Percentiles rank a stretch among this genome's conserved stretches.
Conservation (phyloP, 352 stramenopile genomes). For the Phytopythium delawarense region DNA sequence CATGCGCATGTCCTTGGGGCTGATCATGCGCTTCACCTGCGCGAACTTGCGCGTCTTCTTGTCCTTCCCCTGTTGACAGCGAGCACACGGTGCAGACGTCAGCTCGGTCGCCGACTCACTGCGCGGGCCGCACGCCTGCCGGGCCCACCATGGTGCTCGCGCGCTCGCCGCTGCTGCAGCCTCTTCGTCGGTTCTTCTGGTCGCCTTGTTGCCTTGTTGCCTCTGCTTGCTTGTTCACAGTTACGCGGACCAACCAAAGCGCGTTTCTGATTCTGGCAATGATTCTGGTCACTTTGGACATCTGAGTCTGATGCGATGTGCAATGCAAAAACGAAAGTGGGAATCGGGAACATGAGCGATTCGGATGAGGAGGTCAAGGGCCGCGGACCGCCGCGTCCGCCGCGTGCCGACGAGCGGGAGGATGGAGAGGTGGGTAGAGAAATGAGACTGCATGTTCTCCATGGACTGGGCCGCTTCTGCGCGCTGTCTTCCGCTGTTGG, state of each 20-base stretch:
- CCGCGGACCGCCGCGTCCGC: background rate
- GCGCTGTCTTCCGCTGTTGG: background rate
- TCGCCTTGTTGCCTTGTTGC: background rate
- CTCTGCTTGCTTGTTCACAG: constrained; percentile 2
- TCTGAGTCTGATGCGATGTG: background rate
- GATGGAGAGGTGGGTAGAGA: constrained; percentile 1
- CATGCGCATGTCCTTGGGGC: constrained; percentile 96
- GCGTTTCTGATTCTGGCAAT: background rate
- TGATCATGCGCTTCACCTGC: constrained; percentile 98
- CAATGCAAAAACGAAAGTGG: background rate
- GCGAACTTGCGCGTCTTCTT: constrained; percentile 99
- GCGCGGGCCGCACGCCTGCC: background rate
- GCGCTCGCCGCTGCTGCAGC: background rate
- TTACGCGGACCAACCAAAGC: constrained; percentile 5
- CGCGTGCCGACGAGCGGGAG: background rate
- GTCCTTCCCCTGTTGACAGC: constrained; percentile 85
- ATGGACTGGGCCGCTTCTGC: background rate
- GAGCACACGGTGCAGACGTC: background rate
- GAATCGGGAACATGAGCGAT: background rate
- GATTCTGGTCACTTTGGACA: background rate
- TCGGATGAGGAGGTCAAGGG: constrained; percentile 3
- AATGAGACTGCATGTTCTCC: background rate
- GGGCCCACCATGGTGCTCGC: constrained; percentile 7
- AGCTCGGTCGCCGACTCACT: background rate
- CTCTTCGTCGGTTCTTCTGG: background rate